These are phyloP conservation scores for Pleurotus platypus DNA, from an alignment of 768 basidiomycete species.

Conservation along the genomic window DNA sequence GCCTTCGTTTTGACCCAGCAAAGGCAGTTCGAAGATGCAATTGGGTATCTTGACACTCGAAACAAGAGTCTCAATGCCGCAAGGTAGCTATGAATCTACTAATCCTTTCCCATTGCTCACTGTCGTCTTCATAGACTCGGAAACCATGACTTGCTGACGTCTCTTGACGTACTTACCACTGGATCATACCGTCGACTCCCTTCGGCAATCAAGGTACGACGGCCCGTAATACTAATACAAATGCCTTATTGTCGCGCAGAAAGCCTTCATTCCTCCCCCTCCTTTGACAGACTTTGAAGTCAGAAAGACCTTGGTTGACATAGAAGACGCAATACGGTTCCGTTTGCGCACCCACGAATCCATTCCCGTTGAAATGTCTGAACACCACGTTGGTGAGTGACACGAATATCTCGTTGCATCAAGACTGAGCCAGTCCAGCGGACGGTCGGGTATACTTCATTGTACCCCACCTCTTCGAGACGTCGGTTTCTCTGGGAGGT, in stretches of 20 bases:
- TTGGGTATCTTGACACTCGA: slow-evolving; percentile 58
- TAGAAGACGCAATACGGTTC: slow-evolving; percentile 78
- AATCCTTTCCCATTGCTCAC: slow-evolving; percentile 1
- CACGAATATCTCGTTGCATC: not conserved
- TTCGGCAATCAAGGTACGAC: slow-evolving; percentile 66
- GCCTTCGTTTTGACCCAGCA: slow-evolving; percentile 86
- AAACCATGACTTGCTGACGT: slow-evolving; percentile 91
- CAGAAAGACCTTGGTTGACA: slow-evolving; percentile 57
- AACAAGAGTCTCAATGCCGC: slow-evolving; percentile 73
- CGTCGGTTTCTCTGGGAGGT: slow-evolving; percentile 71
- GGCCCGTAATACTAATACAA: slow-evolving; percentile 9
- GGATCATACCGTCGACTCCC: slow-evolving; percentile 87
- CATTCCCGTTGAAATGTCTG: slow-evolving; percentile 78
- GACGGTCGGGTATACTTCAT: slow-evolving; percentile 80
- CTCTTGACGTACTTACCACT: slow-evolving; percentile 82
- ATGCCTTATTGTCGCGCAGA: slow-evolving; percentile 35
- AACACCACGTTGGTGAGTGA: slow-evolving; percentile 58
- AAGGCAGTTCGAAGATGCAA: slow-evolving; percentile 72
- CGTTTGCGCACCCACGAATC: slow-evolving; percentile 77
- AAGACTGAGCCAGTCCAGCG: slow-evolving; percentile 33
- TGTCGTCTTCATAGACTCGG: slow-evolving; percentile 53
- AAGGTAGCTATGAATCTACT: slow-evolving; percentile 43
- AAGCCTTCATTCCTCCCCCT: slow-evolving; percentile 61
- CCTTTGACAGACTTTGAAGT: slow-evolving; percentile 69
- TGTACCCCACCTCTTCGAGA: slow-evolving; percentile 69